phyloP scores from a whole-genome alignment of 2,329 filamentous ascomycete species.

The Mollisiaceae sp. region DNA sequence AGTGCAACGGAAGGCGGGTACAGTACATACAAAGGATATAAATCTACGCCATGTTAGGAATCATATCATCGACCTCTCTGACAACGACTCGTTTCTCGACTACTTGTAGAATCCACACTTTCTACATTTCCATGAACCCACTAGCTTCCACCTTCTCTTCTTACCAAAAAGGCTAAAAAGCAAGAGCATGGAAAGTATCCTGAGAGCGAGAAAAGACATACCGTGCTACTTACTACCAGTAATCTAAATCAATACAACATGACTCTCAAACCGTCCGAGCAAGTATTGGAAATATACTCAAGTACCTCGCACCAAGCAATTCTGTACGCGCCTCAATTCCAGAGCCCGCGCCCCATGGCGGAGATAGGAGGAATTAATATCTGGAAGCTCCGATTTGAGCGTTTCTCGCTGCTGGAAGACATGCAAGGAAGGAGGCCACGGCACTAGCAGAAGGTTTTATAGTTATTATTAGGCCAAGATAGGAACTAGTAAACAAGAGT shows the following conservation, averaged over 20 bases:
- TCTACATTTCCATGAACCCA: neutral
- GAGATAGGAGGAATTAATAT: constrained; percentile 28
- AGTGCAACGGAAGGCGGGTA: constrained; percentile 28
- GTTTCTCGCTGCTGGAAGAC: constrained; percentile 29
- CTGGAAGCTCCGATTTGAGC: constrained; percentile 27
- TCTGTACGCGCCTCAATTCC: constrained; percentile 27
- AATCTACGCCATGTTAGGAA: constrained; percentile 50
- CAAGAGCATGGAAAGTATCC: neutral
- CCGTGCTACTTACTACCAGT: too few species aligned
- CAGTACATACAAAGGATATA: constrained; percentile 72
- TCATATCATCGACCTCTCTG: constrained; percentile 33
- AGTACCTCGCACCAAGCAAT: constrained; percentile 31
- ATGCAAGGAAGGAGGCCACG: constrained; percentile 42
- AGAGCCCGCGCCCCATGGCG: too few species aligned
- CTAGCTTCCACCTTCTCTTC: neutral
- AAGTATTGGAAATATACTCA: constrained; percentile 30
- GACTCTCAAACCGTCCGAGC: constrained; percentile 25
- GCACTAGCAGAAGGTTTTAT: constrained; percentile 26
- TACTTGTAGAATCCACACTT: too few species aligned
- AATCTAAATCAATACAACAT: constrained; percentile 33
- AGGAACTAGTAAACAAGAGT: neutral
- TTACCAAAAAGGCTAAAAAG: neutral
- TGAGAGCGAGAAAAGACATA: neutral
- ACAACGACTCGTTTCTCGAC: constrained; percentile 33
- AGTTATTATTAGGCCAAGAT: constrained; percentile 17